Evolutionary conservation across 2,329 filamentous ascomycete species (phyloP), one percentile per base, ranked within the genome.

Genomic region (Curvularia eragrostidis): DNA sequence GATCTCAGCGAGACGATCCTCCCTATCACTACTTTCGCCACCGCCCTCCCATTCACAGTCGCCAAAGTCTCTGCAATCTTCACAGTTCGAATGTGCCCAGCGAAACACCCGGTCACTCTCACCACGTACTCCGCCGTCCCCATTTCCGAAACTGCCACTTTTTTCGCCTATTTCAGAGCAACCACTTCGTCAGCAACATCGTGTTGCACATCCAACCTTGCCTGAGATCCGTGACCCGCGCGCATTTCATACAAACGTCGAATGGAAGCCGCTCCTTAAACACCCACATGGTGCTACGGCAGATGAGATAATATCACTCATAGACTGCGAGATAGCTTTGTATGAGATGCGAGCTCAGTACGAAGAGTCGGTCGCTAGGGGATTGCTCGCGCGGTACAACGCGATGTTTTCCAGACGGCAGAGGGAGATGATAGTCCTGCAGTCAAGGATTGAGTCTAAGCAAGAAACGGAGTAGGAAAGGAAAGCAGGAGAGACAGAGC

Each of bases 331-430:
- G 26, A 44, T 38, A 7, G 52, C 32, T 1, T 28, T 55, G 13
- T 43, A 38, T 24, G 48, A 19, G 28, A 38, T 55, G 12, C 26
- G 46, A 19, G 52, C 38, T 5, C 18, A 24, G 19, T 55, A 44
- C n/a, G 52, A 55, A 12, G 23, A 43, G 8, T 24, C 28, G 18
- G 38, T 50, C 3, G 21, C 26, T 1, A 19, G 52, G 3, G 39
- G 12, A 4, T 26, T 55, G 3, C n/a, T 50, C 10, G 38, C 18
- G 0, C 24, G 46, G 15, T 50, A 50, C 8, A 30, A 43, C 21
- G 32, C 19, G 12, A 36, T 48, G 52, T 13, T 38, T 23, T 26
- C 21, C 10, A 26, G 3, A 19, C 18, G 32, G 24, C 21, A 41
- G 46, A 43, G 5, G 10, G 36, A 43, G 4, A 15, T 12, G 28